phyloP scores from a whole-genome alignment of 345 rosid genomes.

The Eucalyptus melliodora region DNA sequence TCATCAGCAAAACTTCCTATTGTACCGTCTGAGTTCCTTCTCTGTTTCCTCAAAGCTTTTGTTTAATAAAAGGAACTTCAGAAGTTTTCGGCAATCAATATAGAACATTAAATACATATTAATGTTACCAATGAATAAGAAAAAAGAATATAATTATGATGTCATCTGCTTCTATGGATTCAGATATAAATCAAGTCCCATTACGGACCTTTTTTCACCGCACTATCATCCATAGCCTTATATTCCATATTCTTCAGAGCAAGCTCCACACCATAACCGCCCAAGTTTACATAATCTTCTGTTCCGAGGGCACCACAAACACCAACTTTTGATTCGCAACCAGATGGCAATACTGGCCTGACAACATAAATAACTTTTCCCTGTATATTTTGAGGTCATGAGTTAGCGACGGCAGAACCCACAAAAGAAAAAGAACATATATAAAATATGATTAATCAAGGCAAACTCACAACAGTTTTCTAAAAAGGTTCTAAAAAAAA shows the following conservation, averaged over 20 bases:
- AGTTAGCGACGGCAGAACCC: background rate
- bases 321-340: constrained; percentile 66
- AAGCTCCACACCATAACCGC: constrained; percentile 98
- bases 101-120: background rate
- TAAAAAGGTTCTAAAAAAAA: background rate
- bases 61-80: background rate
- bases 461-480: background rate
- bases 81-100: background rate
- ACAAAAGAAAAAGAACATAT: background rate
- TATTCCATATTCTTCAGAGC: constrained; percentile 99
- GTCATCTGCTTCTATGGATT: background rate
- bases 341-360: constrained; percentile 84
- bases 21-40: background rate
- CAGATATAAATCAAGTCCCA: background rate
- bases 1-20: background rate
- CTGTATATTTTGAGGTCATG: constrained; percentile 21
- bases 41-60: background rate
- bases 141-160: background rate
- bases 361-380: constrained; percentile 81
- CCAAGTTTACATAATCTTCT: constrained; percentile 64
- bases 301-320: constrained; percentile 85
- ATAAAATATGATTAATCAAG: background rate
- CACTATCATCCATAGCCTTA: constrained; percentile 96
- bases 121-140: background rate
- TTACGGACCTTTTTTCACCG: constrained; percentile 70